Percentiles rank a stretch among this genome's conserved stretches.
These are phyloP conservation scores for Melaleuca alternifolia DNA, from an alignment of 345 rosid genomes.

Conservation along the genomic window DNA sequence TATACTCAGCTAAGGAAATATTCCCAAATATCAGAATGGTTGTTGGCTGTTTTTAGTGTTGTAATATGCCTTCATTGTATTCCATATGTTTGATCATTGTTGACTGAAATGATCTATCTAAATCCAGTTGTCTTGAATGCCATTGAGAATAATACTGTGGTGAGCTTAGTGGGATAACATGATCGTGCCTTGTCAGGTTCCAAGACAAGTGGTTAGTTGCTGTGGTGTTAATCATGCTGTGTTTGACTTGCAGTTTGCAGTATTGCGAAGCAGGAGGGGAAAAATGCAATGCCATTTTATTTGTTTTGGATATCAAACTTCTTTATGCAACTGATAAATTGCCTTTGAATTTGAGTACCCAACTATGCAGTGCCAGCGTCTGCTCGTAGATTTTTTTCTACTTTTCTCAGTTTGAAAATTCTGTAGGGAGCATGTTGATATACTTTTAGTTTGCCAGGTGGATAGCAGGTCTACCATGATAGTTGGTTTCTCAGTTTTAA, in stretches of 20 bases:
- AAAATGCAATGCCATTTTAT: neutral
- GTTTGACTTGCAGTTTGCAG: neutral
- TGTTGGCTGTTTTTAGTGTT: neutral
- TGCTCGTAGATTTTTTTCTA: neutral
- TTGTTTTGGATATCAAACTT: neutral
- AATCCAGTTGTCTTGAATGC: neutral
- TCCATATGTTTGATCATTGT: neutral
- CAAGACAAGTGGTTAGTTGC: neutral
- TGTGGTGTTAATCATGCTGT: neutral
- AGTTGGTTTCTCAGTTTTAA: neutral
- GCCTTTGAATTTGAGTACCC: neutral
- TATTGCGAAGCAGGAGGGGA: neutral
- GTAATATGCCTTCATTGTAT: neutral
- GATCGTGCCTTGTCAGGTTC: neutral
- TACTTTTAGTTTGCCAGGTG: neutral
- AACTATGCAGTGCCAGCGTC: neutral
- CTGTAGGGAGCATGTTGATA: neutral
- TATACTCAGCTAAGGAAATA: neutral
- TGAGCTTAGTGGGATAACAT: neutral
- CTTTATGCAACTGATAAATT: neutral
- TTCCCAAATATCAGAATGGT: neutral
- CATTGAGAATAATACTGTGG: neutral
- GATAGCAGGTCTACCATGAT: neutral
- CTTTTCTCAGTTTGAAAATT: neutral
- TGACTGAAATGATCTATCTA: neutral